Percentiles rank a stretch among this genome's conserved stretches.
Conservation (phyloP, 2,329 filamentous ascomycete genomes). For the Pezicula neosporulosa region DNA sequence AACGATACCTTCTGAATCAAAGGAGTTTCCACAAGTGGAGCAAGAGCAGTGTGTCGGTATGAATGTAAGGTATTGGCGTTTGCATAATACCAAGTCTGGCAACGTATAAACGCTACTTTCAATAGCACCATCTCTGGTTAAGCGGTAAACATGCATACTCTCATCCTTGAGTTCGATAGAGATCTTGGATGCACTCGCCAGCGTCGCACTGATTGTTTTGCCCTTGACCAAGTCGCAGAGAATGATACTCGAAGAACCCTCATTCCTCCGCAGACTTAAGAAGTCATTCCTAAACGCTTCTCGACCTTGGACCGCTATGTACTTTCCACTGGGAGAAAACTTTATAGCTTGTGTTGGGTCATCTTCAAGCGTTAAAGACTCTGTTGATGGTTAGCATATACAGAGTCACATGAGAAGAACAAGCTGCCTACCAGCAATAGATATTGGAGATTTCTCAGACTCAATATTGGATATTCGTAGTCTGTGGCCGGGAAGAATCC, state of each 20-base stretch:
- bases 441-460: slow-evolving; percentile 1
- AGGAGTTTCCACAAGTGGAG: slow-evolving; percentile 1
- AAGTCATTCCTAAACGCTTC: neutral
- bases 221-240: slow-evolving; percentile 2
- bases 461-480: slow-evolving; percentile 2
- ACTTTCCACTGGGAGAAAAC: slow-evolving; percentile 2
- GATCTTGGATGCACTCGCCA: neutral
- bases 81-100: neutral
- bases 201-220: neutral
- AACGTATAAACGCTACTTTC: slow-evolving; percentile 1
- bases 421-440: neutral
- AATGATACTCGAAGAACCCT: neutral
- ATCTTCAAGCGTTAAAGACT: slow-evolving; percentile 1
- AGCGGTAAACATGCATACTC: neutral
- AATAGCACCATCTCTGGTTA: slow-evolving; percentile 3
- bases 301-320: slow-evolving; percentile 1
- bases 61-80: slow-evolving; percentile 3
- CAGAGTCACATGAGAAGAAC: neutral
- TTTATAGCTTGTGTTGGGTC: slow-evolving; percentile 1
- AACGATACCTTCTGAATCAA: neutral
- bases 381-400: neutral
- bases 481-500: slow-evolving; percentile 2
- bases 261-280: neutral
- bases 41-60: slow-evolving; percentile 2
- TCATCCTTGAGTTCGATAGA: slow-evolving; percentile 1